A percentile compares a stretch with the other conserved stretches of the same genome.
Conservation (phyloP, 345 rosid species). For the Passiflora organensis region DNA sequence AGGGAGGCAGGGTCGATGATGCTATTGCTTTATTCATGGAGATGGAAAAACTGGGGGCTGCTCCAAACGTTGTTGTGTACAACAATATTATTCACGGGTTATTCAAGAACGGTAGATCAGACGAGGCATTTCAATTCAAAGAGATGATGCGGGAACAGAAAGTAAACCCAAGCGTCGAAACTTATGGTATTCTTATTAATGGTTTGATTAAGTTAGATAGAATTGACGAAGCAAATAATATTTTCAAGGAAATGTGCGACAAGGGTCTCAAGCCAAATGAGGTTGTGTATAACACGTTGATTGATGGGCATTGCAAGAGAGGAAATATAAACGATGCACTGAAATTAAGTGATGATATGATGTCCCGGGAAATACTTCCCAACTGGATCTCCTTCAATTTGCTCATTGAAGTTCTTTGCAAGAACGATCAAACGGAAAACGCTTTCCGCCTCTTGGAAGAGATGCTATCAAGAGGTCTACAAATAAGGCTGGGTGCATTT, state of each 20-base stretch:
- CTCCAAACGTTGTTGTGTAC: conserved; percentile 63
- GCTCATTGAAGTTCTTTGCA: conserved; percentile 58
- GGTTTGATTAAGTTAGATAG: conserved; percentile 56
- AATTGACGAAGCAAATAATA: conserved; percentile 50
- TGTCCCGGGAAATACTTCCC: conserved; percentile 52
- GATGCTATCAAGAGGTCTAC: conserved; percentile 50
- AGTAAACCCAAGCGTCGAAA: conserved; percentile 51
- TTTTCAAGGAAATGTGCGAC: conserved; percentile 54
- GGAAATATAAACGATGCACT: conserved; percentile 52
- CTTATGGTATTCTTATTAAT: conserved; percentile 62
- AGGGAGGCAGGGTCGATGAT: conserved; percentile 49
- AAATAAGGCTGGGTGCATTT: conserved; percentile 46
- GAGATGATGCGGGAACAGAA: conserved; percentile 48
- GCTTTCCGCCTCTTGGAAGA: conserved; percentile 57
- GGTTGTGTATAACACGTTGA: conserved; percentile 62
- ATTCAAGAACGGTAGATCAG: conserved; percentile 51
- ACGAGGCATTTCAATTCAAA: conserved; percentile 53
- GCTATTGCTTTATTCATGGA: conserved; percentile 42
- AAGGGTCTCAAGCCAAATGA: conserved; percentile 53
- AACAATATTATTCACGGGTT: conserved; percentile 70
- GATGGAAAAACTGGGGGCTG: conserved; percentile 49
- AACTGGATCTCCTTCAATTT: conserved; percentile 64
- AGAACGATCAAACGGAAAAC: conserved; percentile 35
- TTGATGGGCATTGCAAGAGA: conserved; percentile 54
- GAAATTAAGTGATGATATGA: conserved; percentile 54